These are phyloP conservation scores for Tolypocladium album DNA, from an alignment of 2,329 filamentous ascomycete genomes.

Conservation along the genomic window DNA sequence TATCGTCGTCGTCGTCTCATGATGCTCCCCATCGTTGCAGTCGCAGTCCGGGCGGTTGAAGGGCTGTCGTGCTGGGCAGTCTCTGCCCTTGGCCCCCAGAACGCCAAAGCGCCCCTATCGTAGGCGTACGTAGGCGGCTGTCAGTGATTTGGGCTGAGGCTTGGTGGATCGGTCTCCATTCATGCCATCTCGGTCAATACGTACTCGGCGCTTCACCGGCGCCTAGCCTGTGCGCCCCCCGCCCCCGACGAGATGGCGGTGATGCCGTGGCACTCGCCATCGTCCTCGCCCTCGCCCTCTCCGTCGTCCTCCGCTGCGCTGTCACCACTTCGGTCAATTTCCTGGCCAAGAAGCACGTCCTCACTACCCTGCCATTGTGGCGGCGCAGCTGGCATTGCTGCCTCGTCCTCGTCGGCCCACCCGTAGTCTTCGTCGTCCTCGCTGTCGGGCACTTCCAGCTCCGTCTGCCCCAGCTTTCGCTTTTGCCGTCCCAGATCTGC, in stretches of 20 bases:
- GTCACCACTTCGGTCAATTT: slow-evolving; percentile 29
- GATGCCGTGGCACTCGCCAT: slow-evolving; percentile 3
- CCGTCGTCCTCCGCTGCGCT: slow-evolving; percentile 15
- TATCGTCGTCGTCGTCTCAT: not conserved
- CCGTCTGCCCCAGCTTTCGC: slow-evolving; percentile 51
- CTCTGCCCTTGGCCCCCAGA: not conserved
- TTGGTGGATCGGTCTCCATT: slow-evolving; percentile 2
- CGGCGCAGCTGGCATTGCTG: slow-evolving; percentile 46
- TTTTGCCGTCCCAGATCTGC: slow-evolving; percentile 38
- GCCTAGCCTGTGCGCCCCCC: slow-evolving; percentile 10
- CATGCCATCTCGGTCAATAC: slow-evolving; percentile 2
- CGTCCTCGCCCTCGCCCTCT: slow-evolving; percentile 2
- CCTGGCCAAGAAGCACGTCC: slow-evolving; percentile 44
- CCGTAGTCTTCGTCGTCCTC: slow-evolving; percentile 62
- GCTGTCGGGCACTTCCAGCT: slow-evolving; percentile 49
- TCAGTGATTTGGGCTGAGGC: not conserved
- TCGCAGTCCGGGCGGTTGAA: not conserved
- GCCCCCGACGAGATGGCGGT: slow-evolving; percentile 6
- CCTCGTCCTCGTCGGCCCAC: slow-evolving; percentile 58
- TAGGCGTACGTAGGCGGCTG: too few species aligned
- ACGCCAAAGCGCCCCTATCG: too few species aligned
- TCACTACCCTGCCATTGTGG: slow-evolving; percentile 60
- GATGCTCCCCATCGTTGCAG: not conserved
- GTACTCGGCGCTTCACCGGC: slow-evolving; percentile 19
- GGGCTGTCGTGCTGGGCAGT: not conserved